phyloP scores from a whole-genome alignment of 345 rosid genomes.

The Eucalyptus sp. region DNA sequence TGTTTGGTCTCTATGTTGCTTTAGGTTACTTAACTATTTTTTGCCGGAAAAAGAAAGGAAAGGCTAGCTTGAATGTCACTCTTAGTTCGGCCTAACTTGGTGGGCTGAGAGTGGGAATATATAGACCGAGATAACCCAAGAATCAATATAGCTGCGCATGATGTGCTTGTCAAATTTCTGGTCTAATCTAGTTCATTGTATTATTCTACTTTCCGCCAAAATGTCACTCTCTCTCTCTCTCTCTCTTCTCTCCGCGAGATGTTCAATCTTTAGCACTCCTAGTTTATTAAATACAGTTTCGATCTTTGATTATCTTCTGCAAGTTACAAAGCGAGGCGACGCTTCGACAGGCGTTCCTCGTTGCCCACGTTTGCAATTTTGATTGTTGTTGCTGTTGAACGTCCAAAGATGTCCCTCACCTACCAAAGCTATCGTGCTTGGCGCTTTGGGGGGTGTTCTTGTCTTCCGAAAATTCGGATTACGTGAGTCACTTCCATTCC shows the following conservation, averaged over 20 bases:
- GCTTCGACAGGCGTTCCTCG: neutral
- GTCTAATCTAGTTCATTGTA: neutral
- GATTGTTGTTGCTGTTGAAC: neutral
- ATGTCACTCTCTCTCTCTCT: neutral
- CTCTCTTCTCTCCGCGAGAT: neutral
- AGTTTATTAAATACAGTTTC: neutral
- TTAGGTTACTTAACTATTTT: neutral
- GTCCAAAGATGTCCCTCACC: neutral
- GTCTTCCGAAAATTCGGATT: neutral
- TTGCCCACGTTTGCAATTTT: neutral
- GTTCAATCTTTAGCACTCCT: neutral
- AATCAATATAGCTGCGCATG: neutral
- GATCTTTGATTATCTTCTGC: neutral
- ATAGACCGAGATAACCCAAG: neutral
- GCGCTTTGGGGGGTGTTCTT: neutral
- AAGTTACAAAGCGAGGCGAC: neutral
- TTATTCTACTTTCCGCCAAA: neutral
- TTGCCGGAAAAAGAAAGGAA: neutral
- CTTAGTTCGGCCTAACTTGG: neutral
- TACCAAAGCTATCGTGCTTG: neutral
- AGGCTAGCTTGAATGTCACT: neutral
- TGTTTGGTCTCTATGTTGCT: neutral
- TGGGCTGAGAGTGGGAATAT: neutral
- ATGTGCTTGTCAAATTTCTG: neutral
- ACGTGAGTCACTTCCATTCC: neutral